phyloP scores from a whole-genome alignment of 148 eudicot genomes.

The Diospyros kaki region DNA sequence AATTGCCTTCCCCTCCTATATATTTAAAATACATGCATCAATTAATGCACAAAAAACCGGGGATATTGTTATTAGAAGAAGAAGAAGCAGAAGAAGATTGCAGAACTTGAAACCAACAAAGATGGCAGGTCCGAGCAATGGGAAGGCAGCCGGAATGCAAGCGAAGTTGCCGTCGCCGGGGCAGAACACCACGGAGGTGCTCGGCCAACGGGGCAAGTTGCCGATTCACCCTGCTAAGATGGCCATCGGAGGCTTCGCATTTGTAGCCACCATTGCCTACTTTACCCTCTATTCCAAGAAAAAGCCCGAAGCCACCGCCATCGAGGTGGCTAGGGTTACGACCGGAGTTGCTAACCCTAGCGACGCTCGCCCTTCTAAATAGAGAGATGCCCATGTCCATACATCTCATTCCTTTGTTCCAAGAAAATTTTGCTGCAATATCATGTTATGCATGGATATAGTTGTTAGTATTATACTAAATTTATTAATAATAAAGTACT shows the following conservation, averaged over 20 bases:
- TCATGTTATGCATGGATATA: no score
- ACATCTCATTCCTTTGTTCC: no score
- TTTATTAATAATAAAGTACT: no score
- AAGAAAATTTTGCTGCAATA: no score
- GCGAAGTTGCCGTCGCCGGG: constrained; percentile 28
- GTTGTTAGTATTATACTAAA: no score
- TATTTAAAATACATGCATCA: neutral
- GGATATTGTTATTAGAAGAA: neutral
- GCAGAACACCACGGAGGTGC: constrained; percentile 34
- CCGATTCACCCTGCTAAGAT: constrained; percentile 29
- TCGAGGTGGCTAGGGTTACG: constrained; percentile 57
- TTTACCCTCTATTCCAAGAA: constrained; percentile 51
- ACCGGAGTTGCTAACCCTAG: constrained; percentile 35
- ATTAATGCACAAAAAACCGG: neutral
- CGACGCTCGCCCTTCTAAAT: constrained; percentile 43
- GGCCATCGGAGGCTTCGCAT: constrained; percentile 47
- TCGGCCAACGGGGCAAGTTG: constrained; percentile 44
- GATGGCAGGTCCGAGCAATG: constrained; percentile 10
- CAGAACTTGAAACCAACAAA: neutral
- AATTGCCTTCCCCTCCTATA: constrained; percentile 1
- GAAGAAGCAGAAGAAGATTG: neutral
- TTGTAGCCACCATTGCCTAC: constrained; percentile 35
- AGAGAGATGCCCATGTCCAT: neutral
- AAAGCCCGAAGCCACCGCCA: constrained; percentile 63
- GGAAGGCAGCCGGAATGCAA: neutral